Percentiles rank a stretch among this genome's conserved stretches.
phyloP scores from a whole-genome alignment of 805 yeast species.

The Myxozyma nipponensis region DNA sequence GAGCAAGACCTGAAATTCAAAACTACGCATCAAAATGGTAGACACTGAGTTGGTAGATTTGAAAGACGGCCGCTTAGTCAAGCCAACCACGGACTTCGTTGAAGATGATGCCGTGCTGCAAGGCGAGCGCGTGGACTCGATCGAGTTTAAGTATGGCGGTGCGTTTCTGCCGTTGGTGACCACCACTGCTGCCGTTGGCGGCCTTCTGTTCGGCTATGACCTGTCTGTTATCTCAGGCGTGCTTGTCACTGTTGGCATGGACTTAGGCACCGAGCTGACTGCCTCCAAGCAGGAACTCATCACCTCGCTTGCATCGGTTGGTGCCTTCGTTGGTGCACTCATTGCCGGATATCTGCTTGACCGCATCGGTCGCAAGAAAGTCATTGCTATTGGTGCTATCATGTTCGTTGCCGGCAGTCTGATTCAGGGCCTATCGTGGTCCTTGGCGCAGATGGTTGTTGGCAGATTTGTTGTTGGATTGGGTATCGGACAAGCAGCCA shows the following conservation, averaged over 20 bases:
- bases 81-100: no score
- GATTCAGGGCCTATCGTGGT: constrained; percentile 14
- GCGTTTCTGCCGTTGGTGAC: constrained; percentile 41
- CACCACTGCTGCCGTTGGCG: constrained; percentile 58
- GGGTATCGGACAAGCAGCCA: constrained; percentile 51
- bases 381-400: constrained; percentile 9
- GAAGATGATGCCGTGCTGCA: neutral
- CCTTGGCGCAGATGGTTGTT: constrained; percentile 37
- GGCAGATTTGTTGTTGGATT: constrained; percentile 53
- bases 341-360: constrained; percentile 7
- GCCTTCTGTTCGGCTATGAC: constrained; percentile 95
- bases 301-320: neutral
- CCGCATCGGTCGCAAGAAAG: constrained; percentile 7
- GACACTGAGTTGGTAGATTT: no score
- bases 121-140: neutral
- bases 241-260: constrained; percentile 74
- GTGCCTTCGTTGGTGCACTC: constrained; percentile 20
- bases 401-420: constrained; percentile 9
- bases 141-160: constrained; percentile 4
- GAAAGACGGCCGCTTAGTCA: no score
- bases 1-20: no score
- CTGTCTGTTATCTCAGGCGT: constrained; percentile 95
- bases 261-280: constrained; percentile 55
- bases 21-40: no score
- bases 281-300: constrained; percentile 32